Conservation (phyloP, 2,329 filamentous ascomycete species). For the Colletotrichum lindemuthianum region DNA sequence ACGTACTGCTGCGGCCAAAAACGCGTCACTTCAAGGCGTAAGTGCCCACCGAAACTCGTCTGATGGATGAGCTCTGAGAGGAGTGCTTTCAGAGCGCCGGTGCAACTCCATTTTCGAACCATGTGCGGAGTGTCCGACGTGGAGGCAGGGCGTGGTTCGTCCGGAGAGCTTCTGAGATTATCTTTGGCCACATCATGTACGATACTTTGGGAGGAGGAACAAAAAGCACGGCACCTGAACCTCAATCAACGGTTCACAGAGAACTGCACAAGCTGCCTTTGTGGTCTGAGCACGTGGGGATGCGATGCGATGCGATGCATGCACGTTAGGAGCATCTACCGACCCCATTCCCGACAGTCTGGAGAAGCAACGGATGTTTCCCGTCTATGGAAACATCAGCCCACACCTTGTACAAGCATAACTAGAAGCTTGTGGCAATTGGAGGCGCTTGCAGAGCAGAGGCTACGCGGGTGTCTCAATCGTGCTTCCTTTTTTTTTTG, state of each 20-base stretch:
- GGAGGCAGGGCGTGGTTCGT: constrained; percentile 9
- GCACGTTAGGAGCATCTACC: neutral
- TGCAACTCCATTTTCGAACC: constrained; percentile 4
- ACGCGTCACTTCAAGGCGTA: constrained; percentile 18
- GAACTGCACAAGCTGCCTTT: constrained; percentile 7
- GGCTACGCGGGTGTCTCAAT: constrained; percentile 15
- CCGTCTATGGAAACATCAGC: constrained; percentile 22
- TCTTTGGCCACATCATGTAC: constrained; percentile 15
- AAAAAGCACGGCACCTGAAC: neutral
- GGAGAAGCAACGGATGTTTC: constrained; percentile 18
- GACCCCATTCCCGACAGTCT: constrained; percentile 17
- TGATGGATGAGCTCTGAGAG: constrained; percentile 5
- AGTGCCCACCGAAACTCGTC: neutral
- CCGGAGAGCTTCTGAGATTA: constrained; percentile 7
- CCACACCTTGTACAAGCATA: constrained; percentile 19
- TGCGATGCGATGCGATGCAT: neutral
- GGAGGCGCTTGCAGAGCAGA: constrained; percentile 3
- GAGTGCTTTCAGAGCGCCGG: constrained; percentile 11
- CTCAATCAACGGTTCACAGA: no score
- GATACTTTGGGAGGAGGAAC: neutral
- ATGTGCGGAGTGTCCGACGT: constrained; percentile 19
- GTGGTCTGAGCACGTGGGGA: constrained; percentile 17
- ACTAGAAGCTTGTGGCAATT: constrained; percentile 6
- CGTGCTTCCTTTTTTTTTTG: neutral
- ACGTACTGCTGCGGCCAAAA: neutral